Base-by-base conservation (phyloP, 148 eudicot species). In the Simmondsia chinensis region DNA sequence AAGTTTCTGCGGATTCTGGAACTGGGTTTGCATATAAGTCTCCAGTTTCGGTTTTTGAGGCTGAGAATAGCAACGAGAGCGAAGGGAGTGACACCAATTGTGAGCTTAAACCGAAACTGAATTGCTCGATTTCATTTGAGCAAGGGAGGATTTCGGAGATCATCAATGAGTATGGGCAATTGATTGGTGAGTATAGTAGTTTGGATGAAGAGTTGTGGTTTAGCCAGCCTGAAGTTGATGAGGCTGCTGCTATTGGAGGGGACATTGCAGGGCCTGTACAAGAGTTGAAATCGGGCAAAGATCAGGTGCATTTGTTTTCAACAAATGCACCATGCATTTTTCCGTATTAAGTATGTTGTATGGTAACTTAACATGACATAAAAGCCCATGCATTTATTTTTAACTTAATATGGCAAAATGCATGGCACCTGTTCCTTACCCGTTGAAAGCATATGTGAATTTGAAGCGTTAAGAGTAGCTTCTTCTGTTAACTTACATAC, bases 121-220 rank as follows among this genome's bases (percentile, higher is more conserved):
- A n/a, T n/a, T n/a, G n/a, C n/a, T n/a, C n/a, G n/a, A n/a, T 29
- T 19, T 39, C 40, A 53, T 2, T 13, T 39, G 60, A 52, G 41
- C 46, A 52, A 43, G 39, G 14, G 6, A 29, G 38, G 16, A 33
- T 41, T 39, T 25, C 12, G 50, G 68, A 36, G 27, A 48, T 63
- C 24, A 40, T 68, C 8, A 55, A 68, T 56, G 43, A 50, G n/a
- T 56, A 56, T 50, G 73, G 73, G 25, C 68, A 68, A 24, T 52
- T 68, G 37, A 5, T 68, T 23, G 73, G 73, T 40, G 73, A 68
- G 14, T 68, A 31, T 19, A 61, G 73, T 28, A 56, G 43, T 33
- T 57, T 68, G 30, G 73, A 68, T 56, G 63, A 61, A 20, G 68
- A 56, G 1, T 46, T 68, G 0, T 61, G 73, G 64, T 45, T 68